Evolutionary conservation across 805 yeast genomes (phyloP).

Genomic region (Lipomyces sp.): DNA sequence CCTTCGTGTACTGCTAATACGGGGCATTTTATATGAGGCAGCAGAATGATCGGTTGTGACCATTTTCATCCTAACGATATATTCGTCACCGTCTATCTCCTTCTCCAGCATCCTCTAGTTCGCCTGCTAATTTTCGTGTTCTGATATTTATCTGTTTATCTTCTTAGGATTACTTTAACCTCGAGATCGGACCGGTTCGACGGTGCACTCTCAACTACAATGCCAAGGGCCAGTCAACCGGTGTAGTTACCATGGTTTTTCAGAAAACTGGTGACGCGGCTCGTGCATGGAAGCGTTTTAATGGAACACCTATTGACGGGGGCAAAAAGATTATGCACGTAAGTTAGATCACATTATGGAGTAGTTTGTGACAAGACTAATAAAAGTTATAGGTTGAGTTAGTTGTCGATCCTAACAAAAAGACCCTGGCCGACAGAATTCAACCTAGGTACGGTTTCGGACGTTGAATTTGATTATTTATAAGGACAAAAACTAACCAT

Average conservation of each 20-base stretch:
- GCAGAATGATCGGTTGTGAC: neutral
- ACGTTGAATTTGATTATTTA: neutral
- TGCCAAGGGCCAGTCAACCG: slow-evolving; percentile 86
- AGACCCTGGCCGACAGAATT: slow-evolving; percentile 38
- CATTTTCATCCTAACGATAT: slow-evolving; percentile 11
- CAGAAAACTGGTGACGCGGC: slow-evolving; percentile 69
- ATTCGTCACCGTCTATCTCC: slow-evolving; percentile 8
- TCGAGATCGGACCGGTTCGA: slow-evolving; percentile 84
- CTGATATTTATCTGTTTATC: slow-evolving; percentile 19
- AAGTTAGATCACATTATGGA: slow-evolving; percentile 37
- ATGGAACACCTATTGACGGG: slow-evolving; percentile 91
- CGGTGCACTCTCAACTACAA: slow-evolving; percentile 76
- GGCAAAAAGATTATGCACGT: slow-evolving; percentile 75
- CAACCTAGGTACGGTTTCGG: slow-evolving; percentile 17
- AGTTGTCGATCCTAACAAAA: slow-evolving; percentile 74
- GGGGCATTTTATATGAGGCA: neutral
- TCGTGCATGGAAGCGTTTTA: slow-evolving; percentile 78
- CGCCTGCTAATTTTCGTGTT: slow-evolving; percentile 6
- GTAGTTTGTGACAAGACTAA: neutral
- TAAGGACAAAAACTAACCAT: slow-evolving; percentile 14
- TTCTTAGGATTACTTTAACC: slow-evolving; percentile 80
- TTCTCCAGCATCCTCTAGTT: slow-evolving; percentile 1
- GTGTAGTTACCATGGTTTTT: slow-evolving; percentile 87
- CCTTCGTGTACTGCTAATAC: neutral
- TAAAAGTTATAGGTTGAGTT: slow-evolving; percentile 59